A percentile compares a stretch with the other conserved stretches of the same genome.
Conservation (phyloP, 2,329 filamentous ascomycete genomes). For the Aaosphaeria pasadenensis region DNA sequence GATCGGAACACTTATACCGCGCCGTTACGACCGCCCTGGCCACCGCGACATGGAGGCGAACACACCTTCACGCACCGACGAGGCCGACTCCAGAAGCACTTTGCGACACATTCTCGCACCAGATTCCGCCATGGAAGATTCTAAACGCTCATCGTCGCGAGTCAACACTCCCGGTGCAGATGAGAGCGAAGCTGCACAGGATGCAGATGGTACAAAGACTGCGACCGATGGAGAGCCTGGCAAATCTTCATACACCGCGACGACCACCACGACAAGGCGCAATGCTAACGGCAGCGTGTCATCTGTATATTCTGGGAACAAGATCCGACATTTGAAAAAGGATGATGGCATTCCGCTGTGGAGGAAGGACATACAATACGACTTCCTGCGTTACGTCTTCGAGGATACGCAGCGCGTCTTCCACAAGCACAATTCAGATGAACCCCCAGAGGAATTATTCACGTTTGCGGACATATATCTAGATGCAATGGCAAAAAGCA, state of each 20-base stretch:
- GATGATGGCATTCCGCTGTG: slow-evolving; percentile 84
- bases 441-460: no score
- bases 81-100: slow-evolving; percentile 38
- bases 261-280: slow-evolving; percentile 53
- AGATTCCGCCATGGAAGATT: slow-evolving; percentile 35
- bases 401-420: slow-evolving; percentile 75
- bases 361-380: slow-evolving; percentile 84
- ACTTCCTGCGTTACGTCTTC: slow-evolving; percentile 78
- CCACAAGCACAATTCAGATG: slow-evolving; percentile 59
- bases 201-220: slow-evolving; percentile 24
- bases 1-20: slow-evolving; percentile 15
- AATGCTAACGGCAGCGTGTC: slow-evolving; percentile 65
- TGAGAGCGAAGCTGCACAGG: slow-evolving; percentile 26
- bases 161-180: slow-evolving; percentile 30
- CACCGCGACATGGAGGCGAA: slow-evolving; percentile 14
- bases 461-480: slow-evolving; percentile 95
- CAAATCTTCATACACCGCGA: slow-evolving; percentile 45
- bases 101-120: slow-evolving; percentile 37
- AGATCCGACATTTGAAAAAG: slow-evolving; percentile 83
- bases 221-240: slow-evolving; percentile 22
- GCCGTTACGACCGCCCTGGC: slow-evolving; percentile 3
- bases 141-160: slow-evolving; percentile 23
- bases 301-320: slow-evolving; percentile 67
- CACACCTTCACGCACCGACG: slow-evolving; percentile 24
- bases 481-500: slow-evolving; percentile 96